Base-by-base conservation (phyloP, 2,329 filamentous ascomycete species). In the Capronia americana region DNA sequence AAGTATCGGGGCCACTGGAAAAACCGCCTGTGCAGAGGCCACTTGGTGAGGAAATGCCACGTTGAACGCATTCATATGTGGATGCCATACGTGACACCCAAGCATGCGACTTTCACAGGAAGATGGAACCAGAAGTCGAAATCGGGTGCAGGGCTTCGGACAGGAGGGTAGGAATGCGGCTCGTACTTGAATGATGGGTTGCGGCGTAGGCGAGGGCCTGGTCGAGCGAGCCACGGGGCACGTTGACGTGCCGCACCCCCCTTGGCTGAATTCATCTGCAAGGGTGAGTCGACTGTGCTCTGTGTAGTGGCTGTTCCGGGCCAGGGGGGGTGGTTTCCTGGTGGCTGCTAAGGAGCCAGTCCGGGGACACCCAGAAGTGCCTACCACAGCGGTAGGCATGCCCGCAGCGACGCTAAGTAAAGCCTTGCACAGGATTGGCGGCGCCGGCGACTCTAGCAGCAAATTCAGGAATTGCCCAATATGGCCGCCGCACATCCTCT, bases 31-130 rank as follows among this genome's bases (percentile, higher is more conserved):
- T 44, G 44, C n/a, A 41, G 55, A 23, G 34, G 55, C 30, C 34
- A 38, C 24, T 44, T 44, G 8, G 38, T 46, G 14, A 57, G 34
- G 55, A 57, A 46, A 46, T 41, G 24, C 55, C 38, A 44, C 17
- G 55, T 28, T 28, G 55, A 57, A 57, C 44, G 55, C 55, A 57
- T 57, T 57, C 55, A 57, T 57, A 44, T 44, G 38, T 44, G 38
- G 38, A 44, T 44, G 38, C 38, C 38, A 44, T 44, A 44, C 38
- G 17, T 44, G 38, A 44, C 38, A 44, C 38, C 38, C 38, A n/a
- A n/a, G 38, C 38, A 8, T n/a, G 17, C 38, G 46, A 50, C 28
- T 14, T 14, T 48, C 1, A 17, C 20, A 44, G 38, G 17, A n/a
- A 44, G 17, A 44, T 8, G 38, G 38, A n/a, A 17, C 17, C 17